Conservation (phyloP, 331 rosid genomes). For the Prunus yedoensis region DNA sequence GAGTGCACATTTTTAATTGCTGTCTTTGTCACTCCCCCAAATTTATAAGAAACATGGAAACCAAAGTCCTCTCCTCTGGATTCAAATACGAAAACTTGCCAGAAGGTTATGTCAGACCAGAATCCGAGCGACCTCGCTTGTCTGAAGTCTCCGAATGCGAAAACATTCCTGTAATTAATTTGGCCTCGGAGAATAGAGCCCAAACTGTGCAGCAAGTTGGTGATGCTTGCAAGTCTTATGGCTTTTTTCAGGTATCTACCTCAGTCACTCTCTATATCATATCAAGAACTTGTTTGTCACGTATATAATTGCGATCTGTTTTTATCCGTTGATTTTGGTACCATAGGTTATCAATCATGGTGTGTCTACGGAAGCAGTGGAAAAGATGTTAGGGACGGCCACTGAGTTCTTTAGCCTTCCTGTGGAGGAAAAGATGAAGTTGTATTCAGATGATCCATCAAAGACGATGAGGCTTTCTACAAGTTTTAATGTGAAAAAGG, state of each 20-base stretch:
- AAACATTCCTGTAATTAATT: slow-evolving; percentile 68
- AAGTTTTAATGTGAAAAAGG: slow-evolving; percentile 73
- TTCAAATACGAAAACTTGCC: slow-evolving; percentile 49
- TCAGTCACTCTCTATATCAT: not conserved
- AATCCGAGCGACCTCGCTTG: slow-evolving; percentile 76
- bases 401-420: slow-evolving; percentile 62
- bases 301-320: no score
- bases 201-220: slow-evolving; percentile 38
- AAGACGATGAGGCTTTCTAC: slow-evolving; percentile 78
- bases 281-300: not conserved
- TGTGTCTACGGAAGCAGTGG: slow-evolving; percentile 48
- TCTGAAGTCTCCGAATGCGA: slow-evolving; percentile 53
- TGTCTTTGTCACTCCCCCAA: not conserved
- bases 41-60: slow-evolving; percentile 37
- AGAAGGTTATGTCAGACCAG: slow-evolving; percentile 68
- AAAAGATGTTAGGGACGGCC: slow-evolving; percentile 48
- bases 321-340: not conserved
- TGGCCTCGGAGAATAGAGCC: slow-evolving; percentile 36
- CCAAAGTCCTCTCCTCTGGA: slow-evolving; percentile 64
- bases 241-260: slow-evolving; percentile 73
- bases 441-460: slow-evolving; percentile 83
- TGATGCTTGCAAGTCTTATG: slow-evolving; percentile 70
- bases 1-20: not conserved
- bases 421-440: slow-evolving; percentile 76
- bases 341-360: slow-evolving; percentile 75